Base-by-base conservation (phyloP, 2,329 filamentous ascomycete genomes). In the Aspergillus calidoustus region DNA sequence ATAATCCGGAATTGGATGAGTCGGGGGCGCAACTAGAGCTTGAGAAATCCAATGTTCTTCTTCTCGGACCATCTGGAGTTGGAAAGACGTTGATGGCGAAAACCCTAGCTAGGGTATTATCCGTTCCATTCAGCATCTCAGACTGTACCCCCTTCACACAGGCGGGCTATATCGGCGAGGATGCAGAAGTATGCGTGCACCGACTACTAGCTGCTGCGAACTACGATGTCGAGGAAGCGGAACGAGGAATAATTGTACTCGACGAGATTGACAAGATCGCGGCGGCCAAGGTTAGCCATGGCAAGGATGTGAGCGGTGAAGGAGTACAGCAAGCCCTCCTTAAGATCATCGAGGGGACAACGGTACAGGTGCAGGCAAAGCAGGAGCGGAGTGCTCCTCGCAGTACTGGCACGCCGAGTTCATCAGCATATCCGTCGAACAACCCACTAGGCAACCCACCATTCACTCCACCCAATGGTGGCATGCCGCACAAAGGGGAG, bases 241-340 rank as follows among this genome's bases (percentile, higher is more conserved):
- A 99, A 74, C 87, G 91, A 57, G 95, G 95, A 5, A 98, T 99
- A 59, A 92, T 99, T 51, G 95, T 96, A 59, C 83, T 99, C 22
- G 95, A 99, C 69, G 95, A 99, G 79, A 92, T 99, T 59, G 95
- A 99, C 81, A 99, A 99, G 79, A 93, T 98, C 61, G 93, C 95
- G 1, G 91, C 91, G 43, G 88, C 92, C 28, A 94, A 95, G 74
- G 90, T 93, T 17, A 88, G 87, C 63, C 93, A 96, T 63, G 94
- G 93, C 22, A 91, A 96, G 69, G 95, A 99, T 72, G 95, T 99
- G 3, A 91, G 93, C 19, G 95, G 95, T 23, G 95, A 98, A 80
- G 95, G 95, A 57, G 95, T 98, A 0, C 95, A 99, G 72, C 95
- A 99, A 78, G 94, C 95, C 7, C 82, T 99, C 5, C 80, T 99